Conservation (phyloP, 441 rosid genomes). For the Euphorbia celastroides region DNA sequence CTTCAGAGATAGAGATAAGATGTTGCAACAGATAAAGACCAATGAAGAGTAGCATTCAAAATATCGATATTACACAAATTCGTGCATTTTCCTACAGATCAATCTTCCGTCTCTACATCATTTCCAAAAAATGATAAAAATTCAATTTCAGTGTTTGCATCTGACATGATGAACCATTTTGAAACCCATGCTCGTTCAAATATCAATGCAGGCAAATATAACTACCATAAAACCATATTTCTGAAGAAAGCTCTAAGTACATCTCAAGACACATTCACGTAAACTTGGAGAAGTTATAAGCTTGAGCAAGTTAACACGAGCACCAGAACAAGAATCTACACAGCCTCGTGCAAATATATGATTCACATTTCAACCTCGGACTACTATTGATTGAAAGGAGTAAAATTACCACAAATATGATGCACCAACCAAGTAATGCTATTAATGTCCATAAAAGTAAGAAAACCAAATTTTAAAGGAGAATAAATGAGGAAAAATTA, state of each 20-base stretch:
- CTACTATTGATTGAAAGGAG: background rate
- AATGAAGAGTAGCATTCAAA: background rate
- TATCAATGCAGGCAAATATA: background rate
- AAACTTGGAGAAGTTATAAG: background rate
- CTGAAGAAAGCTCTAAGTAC: background rate
- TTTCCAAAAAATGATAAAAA: background rate
- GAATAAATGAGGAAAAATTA: background rate
- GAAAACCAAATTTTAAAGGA: background rate
- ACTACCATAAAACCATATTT: background rate
- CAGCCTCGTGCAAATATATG: background rate
- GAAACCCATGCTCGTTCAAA: background rate
- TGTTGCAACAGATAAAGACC: background rate
- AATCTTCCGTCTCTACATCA: background rate
- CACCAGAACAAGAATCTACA: background rate
- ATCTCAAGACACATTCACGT: background rate
- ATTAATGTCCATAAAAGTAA: background rate
- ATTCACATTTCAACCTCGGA: background rate
- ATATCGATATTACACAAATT: background rate
- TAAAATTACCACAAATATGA: background rate
- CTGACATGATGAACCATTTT: background rate
- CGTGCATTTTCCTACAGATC: background rate
- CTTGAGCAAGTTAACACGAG: background rate
- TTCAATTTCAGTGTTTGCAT: background rate
- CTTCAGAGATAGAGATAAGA: background rate
- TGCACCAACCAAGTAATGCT: background rate